These are phyloP conservation scores for Boletellus ananas DNA, from an alignment of 768 basidiomycete genomes.

Conservation along the genomic window DNA sequence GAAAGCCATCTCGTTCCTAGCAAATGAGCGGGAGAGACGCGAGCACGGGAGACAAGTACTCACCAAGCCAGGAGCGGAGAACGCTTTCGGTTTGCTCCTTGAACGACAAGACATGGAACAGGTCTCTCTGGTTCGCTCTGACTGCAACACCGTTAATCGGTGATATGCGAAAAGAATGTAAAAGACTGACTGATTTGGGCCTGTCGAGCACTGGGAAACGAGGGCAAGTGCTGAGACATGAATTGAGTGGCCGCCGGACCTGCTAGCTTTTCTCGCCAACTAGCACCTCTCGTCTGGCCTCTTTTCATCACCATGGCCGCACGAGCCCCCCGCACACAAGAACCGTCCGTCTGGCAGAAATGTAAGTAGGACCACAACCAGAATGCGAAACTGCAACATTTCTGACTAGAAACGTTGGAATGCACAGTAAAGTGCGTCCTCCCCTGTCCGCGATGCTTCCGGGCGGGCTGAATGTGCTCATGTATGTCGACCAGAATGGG, in stretches of 20 bases:
- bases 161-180: background rate
- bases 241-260: slow-evolving; percentile 4
- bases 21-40: slow-evolving; percentile 8
- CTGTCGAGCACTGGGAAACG: slow-evolving; percentile 75
- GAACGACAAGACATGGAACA: slow-evolving; percentile 71
- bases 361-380: slow-evolving; percentile 39
- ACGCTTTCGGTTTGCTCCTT: slow-evolving; percentile 74
- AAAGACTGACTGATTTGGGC: slow-evolving; percentile 78
- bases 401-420: slow-evolving; percentile 9
- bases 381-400: background rate
- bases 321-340: slow-evolving; percentile 39
- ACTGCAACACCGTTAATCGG: slow-evolving; percentile 43
- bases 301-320: slow-evolving; percentile 27
- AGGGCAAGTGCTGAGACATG: slow-evolving; percentile 31
- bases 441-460: background rate
- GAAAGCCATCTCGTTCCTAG: slow-evolving; percentile 77
- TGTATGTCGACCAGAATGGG: slow-evolving; percentile 64
- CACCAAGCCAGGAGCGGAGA: slow-evolving; percentile 75
- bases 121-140: slow-evolving; percentile 79
- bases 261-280: background rate
- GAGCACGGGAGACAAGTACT: slow-evolving; percentile 13
- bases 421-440: slow-evolving; percentile 55
- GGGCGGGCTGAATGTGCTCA: slow-evolving; percentile 2
- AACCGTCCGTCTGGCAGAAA: slow-evolving; percentile 74
- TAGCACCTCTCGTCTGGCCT: background rate